Evolutionary conservation across 176 grass and related monocot species (phyloP), one percentile per base, ranked within the genome.

Genomic region (Aegilops tauschii): DNA sequence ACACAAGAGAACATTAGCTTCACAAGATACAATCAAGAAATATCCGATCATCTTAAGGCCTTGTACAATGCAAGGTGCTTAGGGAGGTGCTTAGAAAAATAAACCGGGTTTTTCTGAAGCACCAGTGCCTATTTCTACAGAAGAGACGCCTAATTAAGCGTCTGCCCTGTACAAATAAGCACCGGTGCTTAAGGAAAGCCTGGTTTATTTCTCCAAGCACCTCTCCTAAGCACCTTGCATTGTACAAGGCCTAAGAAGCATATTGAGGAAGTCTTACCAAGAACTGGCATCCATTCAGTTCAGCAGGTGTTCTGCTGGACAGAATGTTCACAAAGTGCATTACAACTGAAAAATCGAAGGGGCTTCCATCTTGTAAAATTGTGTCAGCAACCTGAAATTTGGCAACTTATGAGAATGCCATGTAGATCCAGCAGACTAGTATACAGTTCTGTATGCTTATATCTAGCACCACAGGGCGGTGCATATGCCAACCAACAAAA

Each of bases 261-360:
- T 72, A 74, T 52, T 21, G 50, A 86, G 76, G 9, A 82, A 69
- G 65, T 74, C 76, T 92, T 95, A 98, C 96, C 84, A 94, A 88
- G 73, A 86, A 88, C 47, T 94, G 80, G 71, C 86, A 81, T 83
- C 93, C 96, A 84, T 91, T 88, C 42, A 86, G 92, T 36, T 91
- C 87, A 63, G 87, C 84, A 74, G 78, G 84, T 87, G 89, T 80
- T 85, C 79, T 86, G 89, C 86, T 94, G 59, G 93, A 92, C 66
- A 98, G 79, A 88, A 94, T 74, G 27, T 88, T 91, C 63, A 98
- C 93, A 82, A 94, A 89, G 89, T 90, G 90, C 96, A 98, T 96
- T 83, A 96, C 75, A 52, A 92, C 67, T 45, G 90, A 91, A 85
- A 98, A 80, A 89, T 98, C 86, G 1, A 96, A 96, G 64, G 76